Evolutionary conservation across 176 grass and related monocot species (phyloP), one percentile per base, ranked within the genome.

Genomic region (Raddia guianensis): DNA sequence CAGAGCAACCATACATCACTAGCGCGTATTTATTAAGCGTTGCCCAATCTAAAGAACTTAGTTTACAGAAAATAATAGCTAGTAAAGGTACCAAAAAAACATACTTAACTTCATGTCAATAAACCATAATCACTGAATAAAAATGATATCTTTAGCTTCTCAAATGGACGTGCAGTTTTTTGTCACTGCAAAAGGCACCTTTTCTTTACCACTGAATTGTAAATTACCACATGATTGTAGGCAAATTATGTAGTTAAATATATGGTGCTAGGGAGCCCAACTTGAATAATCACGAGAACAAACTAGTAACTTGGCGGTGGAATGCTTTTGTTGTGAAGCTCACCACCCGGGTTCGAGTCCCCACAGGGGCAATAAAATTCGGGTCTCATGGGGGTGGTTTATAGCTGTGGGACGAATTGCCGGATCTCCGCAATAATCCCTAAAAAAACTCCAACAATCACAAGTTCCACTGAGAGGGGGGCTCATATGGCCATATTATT

Each of bases 201-300:
- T 76, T 49, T 64, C 12, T 63, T 77, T 77, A 8, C 45, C 44
- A 77, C 74, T 63, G 63, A 63, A 63, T 11, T 63, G 44, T 44
- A 76, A 1, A 10, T 77, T 49, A 49, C 45, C 35, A 49, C 46
- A 50, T 3, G 16, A 18, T 50, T 64, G 75, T 59, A 64, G 45
- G 15, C 7, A 35, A 63, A 64, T 27, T 64, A 64, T n/a, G 46
- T 12, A 49, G 6, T 49, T 50, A 77, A 40, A 78, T 76, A 8
- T 49, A 64, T 37, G 32, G 44, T 64, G 50, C 27, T 48, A 65
- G 60, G 46, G 21, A 51, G 7, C 27, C 32, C 75, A 65, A 78
- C 46, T 37, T 27, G 4, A 65, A 33, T 35, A 64, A 32, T 78
- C 47, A 65, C 49, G 27, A 27, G 27, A 27, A 27, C 27, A 27